Conservation (phyloP, 225 moss, liverwort and hornwort genomes). For the Sphagnum contortum region DNA sequence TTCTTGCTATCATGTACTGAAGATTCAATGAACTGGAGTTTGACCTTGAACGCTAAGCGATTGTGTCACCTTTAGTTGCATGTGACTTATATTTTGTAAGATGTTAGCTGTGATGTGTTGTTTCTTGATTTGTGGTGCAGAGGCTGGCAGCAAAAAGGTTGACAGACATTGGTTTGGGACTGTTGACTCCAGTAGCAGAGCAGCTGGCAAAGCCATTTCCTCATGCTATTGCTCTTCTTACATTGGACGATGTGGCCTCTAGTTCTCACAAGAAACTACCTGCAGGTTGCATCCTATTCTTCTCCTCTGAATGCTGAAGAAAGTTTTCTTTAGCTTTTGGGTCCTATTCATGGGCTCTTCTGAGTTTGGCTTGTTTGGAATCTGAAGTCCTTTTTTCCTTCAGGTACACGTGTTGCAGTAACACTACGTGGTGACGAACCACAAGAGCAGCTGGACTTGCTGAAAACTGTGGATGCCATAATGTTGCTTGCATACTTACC, state of each 20-base stretch:
- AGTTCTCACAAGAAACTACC: slow-evolving; percentile 53
- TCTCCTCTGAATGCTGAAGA: no score
- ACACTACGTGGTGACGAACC: slow-evolving; percentile 82
- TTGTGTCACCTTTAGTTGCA: no score
- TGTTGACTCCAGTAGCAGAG: slow-evolving; percentile 80
- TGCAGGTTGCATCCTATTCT: slow-evolving; percentile 21
- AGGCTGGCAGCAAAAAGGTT: slow-evolving; percentile 83
- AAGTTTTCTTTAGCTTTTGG: no score
- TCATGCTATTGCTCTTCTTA: slow-evolving; percentile 81
- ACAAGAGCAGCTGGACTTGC: slow-evolving; percentile 51
- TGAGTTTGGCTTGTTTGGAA: no score
- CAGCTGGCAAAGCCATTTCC: slow-evolving; percentile 74
- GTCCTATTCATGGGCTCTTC: no score
- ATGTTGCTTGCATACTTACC: slow-evolving; percentile 76
- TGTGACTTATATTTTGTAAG: no score
- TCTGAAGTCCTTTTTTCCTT: no score
- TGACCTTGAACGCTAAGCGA: no score
- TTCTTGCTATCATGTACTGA: no score
- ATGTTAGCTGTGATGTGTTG: no score
- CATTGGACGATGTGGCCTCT: slow-evolving; percentile 60
- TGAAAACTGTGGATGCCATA: slow-evolving; percentile 63
- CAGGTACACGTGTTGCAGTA: slow-evolving; percentile 79
- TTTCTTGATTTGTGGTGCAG: slow-evolving; percentile 17
- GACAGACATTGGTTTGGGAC: slow-evolving; percentile 78
- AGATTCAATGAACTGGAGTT: no score